Percentiles rank a stretch among this genome's conserved stretches.
Conservation (phyloP, 1,284 basidiomycete genomes). For the Pyrrhoderma lamaoense region DNA sequence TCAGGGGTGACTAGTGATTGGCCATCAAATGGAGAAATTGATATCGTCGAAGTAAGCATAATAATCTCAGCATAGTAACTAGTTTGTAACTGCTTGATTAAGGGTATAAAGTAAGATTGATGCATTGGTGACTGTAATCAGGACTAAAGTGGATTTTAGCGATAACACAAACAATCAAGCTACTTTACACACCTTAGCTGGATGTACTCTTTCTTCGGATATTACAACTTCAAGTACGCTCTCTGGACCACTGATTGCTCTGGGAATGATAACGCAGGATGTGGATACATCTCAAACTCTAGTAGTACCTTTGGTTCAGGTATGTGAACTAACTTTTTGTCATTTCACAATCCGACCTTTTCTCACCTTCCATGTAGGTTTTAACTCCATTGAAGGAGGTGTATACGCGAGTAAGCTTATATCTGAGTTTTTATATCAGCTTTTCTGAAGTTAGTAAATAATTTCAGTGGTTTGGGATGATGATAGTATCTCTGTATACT, state of each 20-base stretch:
- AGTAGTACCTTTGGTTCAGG: slow-evolving; percentile 14
- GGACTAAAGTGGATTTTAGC: too few species aligned
- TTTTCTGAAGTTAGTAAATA: not conserved
- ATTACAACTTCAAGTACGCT: slow-evolving; percentile 41
- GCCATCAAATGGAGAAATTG: slow-evolving; percentile 59
- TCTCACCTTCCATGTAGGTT: slow-evolving; percentile 23
- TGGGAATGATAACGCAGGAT: slow-evolving; percentile 58
- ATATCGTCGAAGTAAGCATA: slow-evolving; percentile 62
- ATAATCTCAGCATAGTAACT: not conserved
- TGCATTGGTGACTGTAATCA: too few species aligned
- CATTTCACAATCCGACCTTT: too few species aligned
- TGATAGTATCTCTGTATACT: slow-evolving; percentile 71
- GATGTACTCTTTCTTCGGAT: slow-evolving; percentile 53
- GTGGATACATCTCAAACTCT: slow-evolving; percentile 48
- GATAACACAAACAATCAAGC: slow-evolving; percentile 75
- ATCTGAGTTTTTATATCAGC: not conserved
- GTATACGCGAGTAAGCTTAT: slow-evolving; percentile 66
- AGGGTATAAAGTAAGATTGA: too few species aligned
- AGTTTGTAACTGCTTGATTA: slow-evolving; percentile 19
- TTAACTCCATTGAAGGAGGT: slow-evolving; percentile 70
- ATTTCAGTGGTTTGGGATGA: slow-evolving; percentile 62
- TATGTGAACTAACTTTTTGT: too few species aligned
- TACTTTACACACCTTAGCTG: slow-evolving; percentile 69
- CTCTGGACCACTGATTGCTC: slow-evolving; percentile 64
- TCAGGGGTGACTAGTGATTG: too few species aligned